A percentile compares a stretch with the other conserved stretches of the same genome.
Conservation (phyloP, 192 early-diverging fungal genomes). For the Coemansia sp. region DNA sequence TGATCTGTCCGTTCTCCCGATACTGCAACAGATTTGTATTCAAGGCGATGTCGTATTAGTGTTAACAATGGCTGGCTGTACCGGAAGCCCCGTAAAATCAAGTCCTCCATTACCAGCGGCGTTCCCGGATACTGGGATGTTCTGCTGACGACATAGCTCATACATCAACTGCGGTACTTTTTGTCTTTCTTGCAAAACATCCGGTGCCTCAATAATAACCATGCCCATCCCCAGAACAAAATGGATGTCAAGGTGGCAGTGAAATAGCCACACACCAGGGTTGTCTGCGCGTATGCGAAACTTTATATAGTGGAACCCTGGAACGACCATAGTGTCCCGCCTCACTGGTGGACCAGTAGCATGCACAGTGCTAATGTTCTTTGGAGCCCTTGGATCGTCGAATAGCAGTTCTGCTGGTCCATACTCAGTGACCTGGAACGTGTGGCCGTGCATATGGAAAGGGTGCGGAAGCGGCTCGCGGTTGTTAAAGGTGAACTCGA, state of each 20-base stretch:
- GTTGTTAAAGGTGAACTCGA: slow-evolving; percentile 53
- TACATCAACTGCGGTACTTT: slow-evolving; percentile 45
- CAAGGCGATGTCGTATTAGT: not conserved
- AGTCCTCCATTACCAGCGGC: slow-evolving; percentile 68
- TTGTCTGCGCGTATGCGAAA: slow-evolving; percentile 75
- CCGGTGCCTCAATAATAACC: slow-evolving; percentile 66
- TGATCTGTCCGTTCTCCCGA: no score
- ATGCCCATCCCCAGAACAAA: slow-evolving; percentile 69
- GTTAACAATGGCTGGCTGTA: not conserved
- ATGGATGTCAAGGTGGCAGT: slow-evolving; percentile 66
- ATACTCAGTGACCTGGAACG: slow-evolving; percentile 69
- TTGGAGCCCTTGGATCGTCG: not conserved
- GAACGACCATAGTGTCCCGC: slow-evolving; percentile 70
- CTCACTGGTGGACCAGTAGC: slow-evolving; percentile 33
- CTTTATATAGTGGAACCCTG: slow-evolving; percentile 56
- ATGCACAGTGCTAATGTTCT: not conserved
- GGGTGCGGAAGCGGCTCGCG: slow-evolving; percentile 55
- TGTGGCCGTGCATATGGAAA: slow-evolving; percentile 79
- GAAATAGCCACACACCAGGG: slow-evolving; percentile 78
- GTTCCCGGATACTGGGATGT: slow-evolving; percentile 61
- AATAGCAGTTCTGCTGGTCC: slow-evolving; percentile 36
- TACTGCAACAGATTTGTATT: no score
- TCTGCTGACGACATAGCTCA: slow-evolving; percentile 61
- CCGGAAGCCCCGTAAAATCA: slow-evolving; percentile 54
- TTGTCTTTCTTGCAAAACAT: slow-evolving; percentile 48